Evolutionary conservation across 192 early-diverging fungal genomes (phyloP), one percentile per base, ranked within the genome.

Genomic region (Umbelopsis isabellina): DNA sequence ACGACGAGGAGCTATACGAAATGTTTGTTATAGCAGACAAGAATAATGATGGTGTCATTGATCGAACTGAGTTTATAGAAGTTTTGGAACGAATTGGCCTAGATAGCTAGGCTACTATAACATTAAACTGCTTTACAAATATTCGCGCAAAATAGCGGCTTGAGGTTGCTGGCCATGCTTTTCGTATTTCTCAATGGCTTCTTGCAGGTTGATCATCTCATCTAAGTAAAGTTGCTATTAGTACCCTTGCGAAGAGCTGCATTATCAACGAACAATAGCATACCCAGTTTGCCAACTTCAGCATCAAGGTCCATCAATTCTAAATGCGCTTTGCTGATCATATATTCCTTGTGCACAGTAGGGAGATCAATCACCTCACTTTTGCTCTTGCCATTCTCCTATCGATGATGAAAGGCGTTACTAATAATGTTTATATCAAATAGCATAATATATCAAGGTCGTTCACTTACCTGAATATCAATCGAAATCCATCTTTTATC

Each of bases 21-120:
- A 61, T 61, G 55, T 61, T 61, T 61, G 55, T 35, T 18, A 61
- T 61, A 18, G 55, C 55, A 12, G 55, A 61, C 55, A 61, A 61
- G 27, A 61, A 61, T 61, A 25, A 61, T 27, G 55, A 61, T 61
- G 55, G 55, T 22, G 21, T 35, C 6, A 61, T 61, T 35, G 55
- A 61, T 25, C 55, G 25, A 6, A 18, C 16, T n/a, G 55, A 61
- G 55, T 61, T 61, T 25, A 61, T 61, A 16, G 55, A 61, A 35
- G 16, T 61, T 33, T 35, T 61, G 55, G 55, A 61, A 30, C 25
- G 30, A 13, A 25, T 61, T 35, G 55, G 55, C 4, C 13, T 61
- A 4, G 27, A 25, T 35, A 18, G 22, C 21, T 10, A 8, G 51
- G 51, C 21, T 25, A 10, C 9, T 10, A 52, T 52, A 12, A 23